Percentiles rank a stretch among this genome's conserved stretches.
Conservation (phyloP, 257 asterid genomes). For the Thymus quinquecostatus region DNA sequence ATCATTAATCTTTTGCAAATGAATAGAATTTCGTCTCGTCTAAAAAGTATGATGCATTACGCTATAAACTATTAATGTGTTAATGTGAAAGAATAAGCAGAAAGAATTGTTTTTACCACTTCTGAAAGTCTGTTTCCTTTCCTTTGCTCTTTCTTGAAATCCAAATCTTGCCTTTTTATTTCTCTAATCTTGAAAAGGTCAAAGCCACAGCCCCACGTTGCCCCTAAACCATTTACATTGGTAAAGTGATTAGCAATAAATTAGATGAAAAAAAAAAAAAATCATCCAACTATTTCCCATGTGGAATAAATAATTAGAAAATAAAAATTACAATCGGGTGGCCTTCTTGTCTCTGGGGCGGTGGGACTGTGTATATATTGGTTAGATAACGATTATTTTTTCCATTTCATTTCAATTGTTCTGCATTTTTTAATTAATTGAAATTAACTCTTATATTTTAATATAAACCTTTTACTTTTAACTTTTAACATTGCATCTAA, state of each 20-base stretch:
- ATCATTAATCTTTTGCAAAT: neutral
- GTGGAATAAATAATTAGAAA: no score
- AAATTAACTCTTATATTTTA: no score
- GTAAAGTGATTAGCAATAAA: neutral
- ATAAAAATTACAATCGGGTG: no score
- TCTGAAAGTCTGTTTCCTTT: neutral
- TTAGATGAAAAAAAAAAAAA: no score
- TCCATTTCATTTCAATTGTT: no score
- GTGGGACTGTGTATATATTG: neutral
- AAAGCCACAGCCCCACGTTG: neutral
- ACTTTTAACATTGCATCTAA: no score
- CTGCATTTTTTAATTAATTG: no score
- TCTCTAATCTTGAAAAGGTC: conserved; percentile 26
- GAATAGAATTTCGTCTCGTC: no score
- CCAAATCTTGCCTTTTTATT: neutral
- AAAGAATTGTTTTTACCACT: neutral
- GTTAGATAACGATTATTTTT: neutral
- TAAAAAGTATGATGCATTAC: no score
- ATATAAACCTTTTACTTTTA: no score
- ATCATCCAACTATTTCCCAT: no score
- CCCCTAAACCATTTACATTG: neutral
- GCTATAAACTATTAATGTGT: neutral
- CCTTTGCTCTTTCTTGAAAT: conserved; percentile 10
- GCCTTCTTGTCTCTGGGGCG: neutral
- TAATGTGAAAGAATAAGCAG: neutral